Conservation (phyloP, 2,329 filamentous ascomycete genomes). For the Ophiostoma australiae region DNA sequence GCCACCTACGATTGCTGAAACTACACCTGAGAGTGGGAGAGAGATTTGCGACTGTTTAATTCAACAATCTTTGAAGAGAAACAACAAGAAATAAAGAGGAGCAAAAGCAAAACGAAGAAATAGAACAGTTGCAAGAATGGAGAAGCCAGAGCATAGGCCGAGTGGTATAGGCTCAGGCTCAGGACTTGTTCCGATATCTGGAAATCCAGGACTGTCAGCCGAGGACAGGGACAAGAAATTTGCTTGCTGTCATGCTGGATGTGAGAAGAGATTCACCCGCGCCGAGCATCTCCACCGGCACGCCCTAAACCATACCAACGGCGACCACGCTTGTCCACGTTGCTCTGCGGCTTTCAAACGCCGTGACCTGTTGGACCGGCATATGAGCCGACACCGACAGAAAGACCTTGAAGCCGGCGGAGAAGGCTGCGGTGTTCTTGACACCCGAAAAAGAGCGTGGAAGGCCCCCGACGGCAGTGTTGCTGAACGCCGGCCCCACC, state of each 20-base stretch:
- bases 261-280: conserved; percentile 74
- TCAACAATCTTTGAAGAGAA: background rate
- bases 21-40: conserved; percentile 7
- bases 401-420: conserved; percentile 26
- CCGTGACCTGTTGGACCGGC: conserved; percentile 26
- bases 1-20: background rate
- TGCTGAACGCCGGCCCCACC: conserved; percentile 15
- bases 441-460: conserved; percentile 27
- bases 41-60: background rate
- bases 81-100: background rate
- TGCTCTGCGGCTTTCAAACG: conserved; percentile 27
- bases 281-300: conserved; percentile 78
- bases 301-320: conserved; percentile 59
- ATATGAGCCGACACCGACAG: conserved; percentile 25
- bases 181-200: background rate
- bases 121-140: conserved; percentile 14
- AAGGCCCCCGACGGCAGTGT: conserved; percentile 24
- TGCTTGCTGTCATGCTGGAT: conserved; percentile 46
- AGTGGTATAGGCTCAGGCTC: conserved; percentile 3
- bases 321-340: conserved; percentile 22
- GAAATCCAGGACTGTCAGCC: background rate
- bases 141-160: conserved; percentile 10
- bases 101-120: background rate
- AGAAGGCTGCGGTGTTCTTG: conserved; percentile 24
- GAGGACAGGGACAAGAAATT: conserved; percentile 20